A percentile compares a stretch with the other conserved stretches of the same genome.
phyloP scores from a whole-genome alignment of 495 filamentous ascomycete species.

The Daldinia caldariorum region DNA sequence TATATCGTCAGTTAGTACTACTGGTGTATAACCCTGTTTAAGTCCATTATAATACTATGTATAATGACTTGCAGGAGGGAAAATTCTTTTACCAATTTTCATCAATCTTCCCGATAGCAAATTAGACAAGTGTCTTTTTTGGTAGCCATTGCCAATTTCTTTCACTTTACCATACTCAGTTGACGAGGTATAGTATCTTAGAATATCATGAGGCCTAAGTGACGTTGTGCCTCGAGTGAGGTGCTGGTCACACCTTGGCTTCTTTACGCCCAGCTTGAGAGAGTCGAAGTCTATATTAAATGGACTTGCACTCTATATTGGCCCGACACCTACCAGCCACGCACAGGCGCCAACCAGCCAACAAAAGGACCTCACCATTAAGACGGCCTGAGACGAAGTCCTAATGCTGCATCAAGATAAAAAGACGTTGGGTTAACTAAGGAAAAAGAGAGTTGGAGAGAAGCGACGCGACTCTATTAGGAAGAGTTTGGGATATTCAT shows the following conservation, averaged over 20 bases:
- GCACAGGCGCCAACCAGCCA: not conserved
- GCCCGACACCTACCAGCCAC: conserved; percentile 6
- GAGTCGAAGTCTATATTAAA: not conserved
- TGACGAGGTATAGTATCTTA: conserved; percentile 9
- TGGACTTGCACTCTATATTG: conserved; percentile 9
- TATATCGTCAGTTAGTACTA: conserved; percentile 6
- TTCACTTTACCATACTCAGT: conserved; percentile 3
- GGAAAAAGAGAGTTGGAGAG: conserved; percentile 13
- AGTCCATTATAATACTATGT: conserved; percentile 17
- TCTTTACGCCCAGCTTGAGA: conserved; percentile 4
- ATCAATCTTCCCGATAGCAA: not conserved
- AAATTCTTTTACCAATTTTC: conserved; percentile 3
- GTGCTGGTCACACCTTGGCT: conserved; percentile 12
- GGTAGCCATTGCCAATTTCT: conserved; percentile 10
- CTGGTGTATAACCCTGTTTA: conserved; percentile 2
- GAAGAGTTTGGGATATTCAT: conserved; percentile 12
- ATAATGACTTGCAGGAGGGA: conserved; percentile 1
- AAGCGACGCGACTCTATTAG: conserved; percentile 9
- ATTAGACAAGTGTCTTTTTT: conserved; percentile 35
- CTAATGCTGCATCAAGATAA: conserved; percentile 3
- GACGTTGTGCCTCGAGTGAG: conserved; percentile 32
- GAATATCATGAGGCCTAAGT: conserved; percentile 6
- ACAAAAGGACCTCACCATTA: conserved; percentile 5
- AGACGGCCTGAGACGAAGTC: conserved; percentile 11
- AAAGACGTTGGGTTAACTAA: conserved; percentile 14